phyloP scores from a whole-genome alignment of 2,329 filamentous ascomycete species.

The Ceratocystis papillata region DNA sequence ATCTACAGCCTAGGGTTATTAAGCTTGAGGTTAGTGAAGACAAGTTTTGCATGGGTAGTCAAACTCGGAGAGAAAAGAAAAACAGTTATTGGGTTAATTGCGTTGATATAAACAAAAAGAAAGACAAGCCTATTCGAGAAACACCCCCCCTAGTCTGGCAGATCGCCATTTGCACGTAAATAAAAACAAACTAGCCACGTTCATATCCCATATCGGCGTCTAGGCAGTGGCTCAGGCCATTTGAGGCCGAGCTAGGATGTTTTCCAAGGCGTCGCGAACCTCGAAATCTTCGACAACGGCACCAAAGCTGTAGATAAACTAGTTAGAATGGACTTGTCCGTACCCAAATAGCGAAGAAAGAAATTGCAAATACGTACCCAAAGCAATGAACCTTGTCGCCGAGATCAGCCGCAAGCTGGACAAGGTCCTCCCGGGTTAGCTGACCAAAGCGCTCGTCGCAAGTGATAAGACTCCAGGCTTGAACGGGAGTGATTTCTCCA shows the following conservation, averaged over 20 bases:
- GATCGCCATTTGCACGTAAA: not conserved
- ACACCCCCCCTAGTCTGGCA: not conserved
- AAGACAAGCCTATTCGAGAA: not conserved
- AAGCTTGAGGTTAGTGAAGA: not conserved
- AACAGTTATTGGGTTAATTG: not conserved
- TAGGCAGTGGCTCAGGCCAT: constrained; percentile 7
- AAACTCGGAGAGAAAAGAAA: not conserved
- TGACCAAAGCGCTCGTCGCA: constrained; percentile 57
- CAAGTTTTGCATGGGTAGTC: not conserved
- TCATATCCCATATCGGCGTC: not conserved
- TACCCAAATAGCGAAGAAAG: not conserved
- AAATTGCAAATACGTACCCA: constrained; percentile 52
- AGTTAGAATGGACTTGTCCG: constrained; percentile 17
- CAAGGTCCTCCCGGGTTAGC: constrained; percentile 58
- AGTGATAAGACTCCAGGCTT: constrained; percentile 80
- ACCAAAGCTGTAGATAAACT: constrained; percentile 40
- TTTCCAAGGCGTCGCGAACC: constrained; percentile 65
- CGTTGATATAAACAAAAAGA: not conserved
- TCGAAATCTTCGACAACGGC: constrained; percentile 58
- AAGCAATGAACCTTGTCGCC: constrained; percentile 79
- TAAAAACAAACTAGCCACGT: not conserved
- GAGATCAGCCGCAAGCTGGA: constrained; percentile 60
- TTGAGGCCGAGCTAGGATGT: constrained; percentile 42
- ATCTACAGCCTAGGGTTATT: not conserved
- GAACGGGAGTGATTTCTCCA: constrained; percentile 86